Conservation (phyloP, 805 yeast genomes). For the Myxozyma mucilagina region DNA sequence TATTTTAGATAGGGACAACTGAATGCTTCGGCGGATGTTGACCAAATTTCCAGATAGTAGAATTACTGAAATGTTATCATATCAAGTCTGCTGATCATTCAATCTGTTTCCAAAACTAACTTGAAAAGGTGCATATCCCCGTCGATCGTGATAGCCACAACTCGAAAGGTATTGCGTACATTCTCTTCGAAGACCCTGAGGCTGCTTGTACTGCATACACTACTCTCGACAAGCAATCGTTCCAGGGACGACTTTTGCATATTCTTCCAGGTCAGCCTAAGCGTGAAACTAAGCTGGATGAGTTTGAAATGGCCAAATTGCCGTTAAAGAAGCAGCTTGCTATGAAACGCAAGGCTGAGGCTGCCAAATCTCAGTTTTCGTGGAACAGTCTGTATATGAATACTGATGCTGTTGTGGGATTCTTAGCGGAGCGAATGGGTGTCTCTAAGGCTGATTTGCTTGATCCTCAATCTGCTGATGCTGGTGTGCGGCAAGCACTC, state of each 20-base stretch:
- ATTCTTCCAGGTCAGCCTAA: conserved; percentile 82
- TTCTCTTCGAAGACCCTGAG: conserved; percentile 64
- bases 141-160: conserved; percentile 84
- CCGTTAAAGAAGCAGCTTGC: conserved; percentile 91
- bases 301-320: conserved; percentile 83
- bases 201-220: conserved; percentile 77
- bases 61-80: conserved; percentile 20
- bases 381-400: conserved; percentile 95
- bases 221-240: conserved; percentile 79
- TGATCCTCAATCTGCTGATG: conserved; percentile 80
- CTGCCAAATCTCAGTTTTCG: conserved; percentile 81
- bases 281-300: conserved; percentile 81
- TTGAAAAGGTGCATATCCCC: conserved; percentile 71
- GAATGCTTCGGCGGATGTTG: conserved; percentile 33
- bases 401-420: conserved; percentile 85
- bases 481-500: conserved; percentile 94
- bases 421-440: conserved; percentile 84
- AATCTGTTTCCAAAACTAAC: neutral
- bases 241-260: conserved; percentile 91
- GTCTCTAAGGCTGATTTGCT: conserved; percentile 77
- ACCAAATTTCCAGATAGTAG: conserved; percentile 28
- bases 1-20: conserved; percentile 37
- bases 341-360: conserved; percentile 77
- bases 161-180: conserved; percentile 90
- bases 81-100: neutral